A percentile compares a stretch with the other conserved stretches of the same genome.
Evolutionary conservation across 345 rosid species (phyloP).

Genomic region (Cardiospermum halicacabum): DNA sequence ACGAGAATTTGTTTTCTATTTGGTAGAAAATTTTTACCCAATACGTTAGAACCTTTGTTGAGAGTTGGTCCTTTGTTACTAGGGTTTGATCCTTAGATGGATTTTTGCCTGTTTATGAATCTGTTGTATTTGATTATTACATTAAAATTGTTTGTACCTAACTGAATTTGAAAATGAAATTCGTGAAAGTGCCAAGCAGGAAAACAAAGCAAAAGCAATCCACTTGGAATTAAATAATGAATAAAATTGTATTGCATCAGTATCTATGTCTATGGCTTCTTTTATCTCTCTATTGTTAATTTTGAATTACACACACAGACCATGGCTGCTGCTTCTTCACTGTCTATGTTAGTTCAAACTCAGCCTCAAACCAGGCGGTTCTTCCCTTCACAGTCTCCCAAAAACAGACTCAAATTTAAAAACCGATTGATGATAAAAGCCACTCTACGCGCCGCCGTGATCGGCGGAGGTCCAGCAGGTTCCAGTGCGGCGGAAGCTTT

Average conservation of each 20-base stretch:
- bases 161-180: too few species aligned
- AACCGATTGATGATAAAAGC: constrained; percentile 13
- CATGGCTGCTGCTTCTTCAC: constrained; percentile 10
- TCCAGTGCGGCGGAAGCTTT: constrained; percentile 59
- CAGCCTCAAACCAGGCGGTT: constrained; percentile 5
- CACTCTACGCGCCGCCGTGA: constrained; percentile 51
- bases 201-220: too few species aligned
- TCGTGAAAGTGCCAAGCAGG: too few species aligned
- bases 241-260: too few species aligned
- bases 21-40: constrained; percentile 58
- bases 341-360: not conserved
- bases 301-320: too few species aligned
- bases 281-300: too few species aligned
- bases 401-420: not conserved
- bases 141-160: too few species aligned
- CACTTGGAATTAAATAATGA: too few species aligned
- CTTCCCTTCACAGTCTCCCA: constrained; percentile 16
- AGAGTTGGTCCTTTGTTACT: constrained; percentile 47
- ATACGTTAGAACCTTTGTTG: constrained; percentile 49
- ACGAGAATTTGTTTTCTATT: constrained; percentile 43
- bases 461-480: constrained; percentile 64
- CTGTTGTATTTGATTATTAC: too few species aligned
- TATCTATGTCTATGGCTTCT: too few species aligned
- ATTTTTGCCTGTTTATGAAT: not conserved
- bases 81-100: constrained; percentile 35